phyloP scores from a whole-genome alignment of 2,329 filamentous ascomycete species.

The Fusarium sp. region DNA sequence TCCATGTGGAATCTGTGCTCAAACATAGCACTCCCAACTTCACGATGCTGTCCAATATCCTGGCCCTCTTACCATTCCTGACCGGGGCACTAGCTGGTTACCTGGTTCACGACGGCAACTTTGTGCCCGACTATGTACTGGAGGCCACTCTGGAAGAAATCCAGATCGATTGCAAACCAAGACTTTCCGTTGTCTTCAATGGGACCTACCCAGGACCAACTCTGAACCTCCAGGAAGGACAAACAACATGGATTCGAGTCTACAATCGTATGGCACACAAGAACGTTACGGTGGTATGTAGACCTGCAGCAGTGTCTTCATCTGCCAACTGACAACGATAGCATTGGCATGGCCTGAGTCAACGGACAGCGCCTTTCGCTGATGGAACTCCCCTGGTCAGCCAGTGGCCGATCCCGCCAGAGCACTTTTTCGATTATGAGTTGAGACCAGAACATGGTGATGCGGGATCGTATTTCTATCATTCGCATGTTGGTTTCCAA shows the following conservation, averaged over 20 bases:
- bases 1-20: background rate
- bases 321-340: slow-evolving; percentile 42
- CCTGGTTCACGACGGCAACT: slow-evolving; percentile 11
- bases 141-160: slow-evolving; percentile 20
- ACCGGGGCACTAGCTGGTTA: slow-evolving; percentile 1
- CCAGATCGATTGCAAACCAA: slow-evolving; percentile 16
- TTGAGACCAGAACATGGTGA: slow-evolving; percentile 63
- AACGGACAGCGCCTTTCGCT: slow-evolving; percentile 70
- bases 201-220: slow-evolving; percentile 21
- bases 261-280: slow-evolving; percentile 19
- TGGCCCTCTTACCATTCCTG: slow-evolving; percentile 17
- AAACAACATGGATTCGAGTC: slow-evolving; percentile 31
- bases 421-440: slow-evolving; percentile 76
- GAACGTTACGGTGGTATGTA: slow-evolving; percentile 32
- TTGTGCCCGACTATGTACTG: slow-evolving; percentile 23
- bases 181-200: slow-evolving; percentile 17
- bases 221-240: slow-evolving; percentile 13
- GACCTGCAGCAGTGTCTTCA: fast-evolving
- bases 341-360: slow-evolving; percentile 76
- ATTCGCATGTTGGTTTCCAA: slow-evolving; percentile 75
- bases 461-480: slow-evolving; percentile 75
- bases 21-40: background rate
- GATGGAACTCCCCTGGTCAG: slow-evolving; percentile 70
- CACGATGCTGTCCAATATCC: slow-evolving; percentile 1
- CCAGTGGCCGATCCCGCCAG: slow-evolving; percentile 74